Conservation (phyloP, 208 protist genomes). For the Acanthamoeba royreba region DNA sequence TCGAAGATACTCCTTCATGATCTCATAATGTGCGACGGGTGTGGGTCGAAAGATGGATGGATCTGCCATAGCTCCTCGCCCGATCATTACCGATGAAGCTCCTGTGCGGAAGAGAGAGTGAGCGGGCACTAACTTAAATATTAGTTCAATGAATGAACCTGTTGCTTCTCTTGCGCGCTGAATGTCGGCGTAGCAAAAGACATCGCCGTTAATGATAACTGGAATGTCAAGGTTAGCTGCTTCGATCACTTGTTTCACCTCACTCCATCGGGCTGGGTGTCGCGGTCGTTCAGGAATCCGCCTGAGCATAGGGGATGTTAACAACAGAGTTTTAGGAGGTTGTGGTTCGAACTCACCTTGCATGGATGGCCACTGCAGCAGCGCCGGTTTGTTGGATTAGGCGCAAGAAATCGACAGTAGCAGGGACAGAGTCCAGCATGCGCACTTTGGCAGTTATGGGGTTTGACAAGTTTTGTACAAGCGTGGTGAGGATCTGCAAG, state of each 20-base stretch:
- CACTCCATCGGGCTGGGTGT: neutral
- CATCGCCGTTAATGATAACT: conserved; percentile 80
- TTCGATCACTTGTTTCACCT: neutral
- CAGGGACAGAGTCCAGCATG: conserved; percentile 64
- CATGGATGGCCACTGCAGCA: conserved; percentile 75
- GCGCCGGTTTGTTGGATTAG: conserved; percentile 70
- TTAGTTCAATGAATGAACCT: neutral
- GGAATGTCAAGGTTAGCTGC: conserved; percentile 50
- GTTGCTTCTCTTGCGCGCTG: neutral
- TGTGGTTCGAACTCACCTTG: no score
- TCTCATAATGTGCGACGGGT: neutral
- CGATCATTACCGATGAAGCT: conserved; percentile 88
- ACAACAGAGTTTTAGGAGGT: neutral
- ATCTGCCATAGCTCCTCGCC: conserved; percentile 93
- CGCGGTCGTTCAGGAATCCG: neutral
- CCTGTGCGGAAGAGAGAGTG: no score
- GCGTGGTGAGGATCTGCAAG: conserved; percentile 64
- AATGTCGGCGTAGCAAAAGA: conserved; percentile 68
- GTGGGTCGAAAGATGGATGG: conserved; percentile 83
- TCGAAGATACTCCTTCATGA: neutral
- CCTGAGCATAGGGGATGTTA: no score
- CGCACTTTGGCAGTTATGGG: conserved; percentile 84
- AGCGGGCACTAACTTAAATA: no score
- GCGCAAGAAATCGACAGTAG: conserved; percentile 72
- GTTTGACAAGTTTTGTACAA: conserved; percentile 52